These are phyloP conservation scores for Auricularia sp. DNA, from an alignment of 768 basidiomycete species.

Conservation along the genomic window DNA sequence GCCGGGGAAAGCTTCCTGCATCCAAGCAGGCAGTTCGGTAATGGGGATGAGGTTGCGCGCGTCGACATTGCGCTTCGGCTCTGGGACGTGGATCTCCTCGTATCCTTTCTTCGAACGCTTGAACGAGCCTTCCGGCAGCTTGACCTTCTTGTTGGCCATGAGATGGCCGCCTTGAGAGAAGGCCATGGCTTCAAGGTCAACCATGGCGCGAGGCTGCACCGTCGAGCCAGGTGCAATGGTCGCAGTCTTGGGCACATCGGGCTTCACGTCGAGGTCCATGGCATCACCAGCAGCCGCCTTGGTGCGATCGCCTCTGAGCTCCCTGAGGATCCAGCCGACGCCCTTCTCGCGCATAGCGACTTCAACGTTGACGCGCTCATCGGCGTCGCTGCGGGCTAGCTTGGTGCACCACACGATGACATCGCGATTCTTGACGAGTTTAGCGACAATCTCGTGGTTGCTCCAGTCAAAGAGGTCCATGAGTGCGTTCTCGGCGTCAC, in stretches of 20 bases:
- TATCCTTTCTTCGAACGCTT: conserved; percentile 94
- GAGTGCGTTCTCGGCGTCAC: conserved; percentile 90
- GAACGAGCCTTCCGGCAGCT: conserved; percentile 94
- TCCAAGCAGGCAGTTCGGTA: conserved; percentile 71
- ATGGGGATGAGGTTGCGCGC: conserved; percentile 66
- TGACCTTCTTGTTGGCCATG: conserved; percentile 98
- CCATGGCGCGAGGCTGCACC: conserved; percentile 70
- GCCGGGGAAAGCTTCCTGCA: conserved; percentile 71
- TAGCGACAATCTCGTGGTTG: conserved; percentile 80
- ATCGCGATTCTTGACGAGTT: conserved; percentile 90
- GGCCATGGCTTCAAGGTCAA: conserved; percentile 91
- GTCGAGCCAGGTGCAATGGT: conserved; percentile 82
- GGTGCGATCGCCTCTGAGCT: conserved; percentile 66
- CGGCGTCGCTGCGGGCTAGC: conserved; percentile 77
- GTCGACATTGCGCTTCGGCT: conserved; percentile 64
- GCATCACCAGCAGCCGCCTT: conserved; percentile 48
- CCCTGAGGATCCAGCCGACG: conserved; percentile 88
- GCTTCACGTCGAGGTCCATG: conserved; percentile 62
- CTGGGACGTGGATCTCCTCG: conserved; percentile 95
- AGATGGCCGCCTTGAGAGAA: conserved; percentile 93
- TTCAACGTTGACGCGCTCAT: conserved; percentile 86
- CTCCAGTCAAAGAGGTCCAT: conserved; percentile 96
- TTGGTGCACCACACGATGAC: conserved; percentile 98
- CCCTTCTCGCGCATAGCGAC: conserved; percentile 98
- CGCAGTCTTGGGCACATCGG: conserved; percentile 62